Conservation (phyloP, 2,329 filamentous ascomycete species). For the Sporothrix curviconia region DNA sequence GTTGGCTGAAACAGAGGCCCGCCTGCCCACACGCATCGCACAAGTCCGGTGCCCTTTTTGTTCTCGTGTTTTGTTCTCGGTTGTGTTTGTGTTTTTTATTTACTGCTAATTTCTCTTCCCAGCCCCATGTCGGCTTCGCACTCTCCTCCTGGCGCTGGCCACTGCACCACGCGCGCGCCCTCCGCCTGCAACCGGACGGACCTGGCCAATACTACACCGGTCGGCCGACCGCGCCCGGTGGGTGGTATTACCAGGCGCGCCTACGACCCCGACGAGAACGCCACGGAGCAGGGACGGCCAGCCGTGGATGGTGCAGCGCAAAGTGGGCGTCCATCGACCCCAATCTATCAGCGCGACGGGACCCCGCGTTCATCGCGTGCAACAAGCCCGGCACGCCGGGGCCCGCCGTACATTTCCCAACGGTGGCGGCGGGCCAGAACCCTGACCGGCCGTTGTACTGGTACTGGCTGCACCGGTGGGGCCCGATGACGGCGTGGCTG, state of each 20-base stretch:
- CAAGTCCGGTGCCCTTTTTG: too few relatives aligned
- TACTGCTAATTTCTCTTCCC: too few relatives aligned
- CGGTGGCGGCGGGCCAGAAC: conserved; percentile 30
- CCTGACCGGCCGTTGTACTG: conserved; percentile 35
- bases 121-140: too few relatives aligned
- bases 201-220: conserved; percentile 35
- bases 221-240: conserved; percentile 30
- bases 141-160: too few relatives aligned
- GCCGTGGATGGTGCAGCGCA: conserved; percentile 34
- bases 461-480: conserved; percentile 37
- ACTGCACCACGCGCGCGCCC: too few relatives aligned
- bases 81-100: too few relatives aligned
- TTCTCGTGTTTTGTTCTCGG: too few relatives aligned
- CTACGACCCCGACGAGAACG: conserved; percentile 29
- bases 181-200: too few relatives aligned
- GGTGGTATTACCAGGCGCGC: conserved; percentile 37
- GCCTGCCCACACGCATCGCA: too few relatives aligned
- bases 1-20: too few relatives aligned
- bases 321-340: conserved; percentile 34
- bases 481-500: conserved; percentile 35
- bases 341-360: conserved; percentile 30
- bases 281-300: conserved; percentile 29
- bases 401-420: conserved; percentile 32
- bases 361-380: conserved; percentile 30
- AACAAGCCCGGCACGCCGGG: conserved; percentile 31